phyloP scores from a whole-genome alignment of 345 rosid species.

The Kernera saxatilis region DNA sequence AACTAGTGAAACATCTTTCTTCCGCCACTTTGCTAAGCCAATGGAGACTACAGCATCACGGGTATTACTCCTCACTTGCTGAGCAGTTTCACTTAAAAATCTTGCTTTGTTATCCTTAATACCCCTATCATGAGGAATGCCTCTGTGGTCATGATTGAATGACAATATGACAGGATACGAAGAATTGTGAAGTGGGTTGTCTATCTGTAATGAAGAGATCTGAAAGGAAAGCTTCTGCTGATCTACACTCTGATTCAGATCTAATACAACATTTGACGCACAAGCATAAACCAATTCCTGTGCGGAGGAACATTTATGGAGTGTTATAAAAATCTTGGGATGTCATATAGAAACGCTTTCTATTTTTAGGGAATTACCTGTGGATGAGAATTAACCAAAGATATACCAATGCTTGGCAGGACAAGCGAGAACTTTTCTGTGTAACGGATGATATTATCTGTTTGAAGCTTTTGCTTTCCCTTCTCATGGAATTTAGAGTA shows the following conservation, averaged over 20 bases:
- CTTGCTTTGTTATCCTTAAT: conserved; percentile 36
- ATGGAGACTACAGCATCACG: conserved; percentile 55
- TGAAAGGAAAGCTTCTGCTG: conserved; percentile 73
- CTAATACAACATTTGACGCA: conserved; percentile 54
- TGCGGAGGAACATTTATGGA: conserved; percentile 24
- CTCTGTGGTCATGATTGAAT: conserved; percentile 52
- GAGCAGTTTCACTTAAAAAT: conserved; percentile 30
- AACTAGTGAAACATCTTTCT: conserved; percentile 67
- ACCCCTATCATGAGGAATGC: conserved; percentile 40
- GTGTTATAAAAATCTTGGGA: conserved; percentile 9
- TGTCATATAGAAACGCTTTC: neutral
- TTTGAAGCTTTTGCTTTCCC: conserved; percentile 47
- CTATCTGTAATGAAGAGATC: conserved; percentile 72
- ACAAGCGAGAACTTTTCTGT: conserved; percentile 59
- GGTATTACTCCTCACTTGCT: conserved; percentile 35
- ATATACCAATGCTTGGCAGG: conserved; percentile 66
- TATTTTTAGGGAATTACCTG: conserved; percentile 44
- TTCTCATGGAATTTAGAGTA: conserved; percentile 32
- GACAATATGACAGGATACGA: conserved; percentile 85
- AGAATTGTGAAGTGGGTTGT: conserved; percentile 65
- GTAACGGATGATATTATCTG: conserved; percentile 42
- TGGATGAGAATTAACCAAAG: conserved; percentile 69
- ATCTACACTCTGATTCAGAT: conserved; percentile 70
- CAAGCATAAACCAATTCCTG: conserved; percentile 89
- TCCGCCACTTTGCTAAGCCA: conserved; percentile 71